phyloP scores from a whole-genome alignment of 129 eudicot genomes.

The Rutidosis leptorrhynchoides region DNA sequence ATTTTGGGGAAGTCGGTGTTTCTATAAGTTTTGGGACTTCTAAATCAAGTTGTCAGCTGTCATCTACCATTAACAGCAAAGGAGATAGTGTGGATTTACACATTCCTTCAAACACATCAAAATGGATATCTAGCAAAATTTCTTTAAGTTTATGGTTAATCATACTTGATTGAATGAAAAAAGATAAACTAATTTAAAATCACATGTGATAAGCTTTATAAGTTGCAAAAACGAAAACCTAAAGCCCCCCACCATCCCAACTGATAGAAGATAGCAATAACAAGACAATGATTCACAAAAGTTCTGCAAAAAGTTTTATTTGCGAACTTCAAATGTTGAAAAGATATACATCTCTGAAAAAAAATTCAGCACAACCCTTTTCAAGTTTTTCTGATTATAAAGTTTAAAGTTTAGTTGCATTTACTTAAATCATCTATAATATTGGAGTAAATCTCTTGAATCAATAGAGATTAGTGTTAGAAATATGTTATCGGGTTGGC shows the following conservation, averaged over 20 bases:
- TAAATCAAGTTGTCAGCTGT: neutral
- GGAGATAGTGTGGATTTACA: conserved; percentile 8
- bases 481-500: too few relatives aligned
- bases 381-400: conserved; percentile 12
- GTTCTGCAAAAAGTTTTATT: neutral
- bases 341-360: neutral
- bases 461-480: conserved; percentile 5
- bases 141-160: neutral
- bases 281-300: neutral
- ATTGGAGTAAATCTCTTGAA: conserved; percentile 10
- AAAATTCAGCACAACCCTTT: neutral
- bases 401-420: neutral
- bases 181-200: neutral
- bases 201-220: neutral
- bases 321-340: neutral
- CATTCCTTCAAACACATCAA: neutral
- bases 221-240: neutral
- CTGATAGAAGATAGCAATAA: neutral
- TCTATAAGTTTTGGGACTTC: conserved; percentile 1
- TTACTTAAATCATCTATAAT: neutral
- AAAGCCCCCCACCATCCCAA: neutral
- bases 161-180: neutral
- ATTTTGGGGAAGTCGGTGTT: neutral
- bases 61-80: neutral
- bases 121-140: neutral